Evolutionary conservation across 495 filamentous ascomycete genomes (phyloP).

Genomic region (Polyplosphaeria fusca): DNA sequence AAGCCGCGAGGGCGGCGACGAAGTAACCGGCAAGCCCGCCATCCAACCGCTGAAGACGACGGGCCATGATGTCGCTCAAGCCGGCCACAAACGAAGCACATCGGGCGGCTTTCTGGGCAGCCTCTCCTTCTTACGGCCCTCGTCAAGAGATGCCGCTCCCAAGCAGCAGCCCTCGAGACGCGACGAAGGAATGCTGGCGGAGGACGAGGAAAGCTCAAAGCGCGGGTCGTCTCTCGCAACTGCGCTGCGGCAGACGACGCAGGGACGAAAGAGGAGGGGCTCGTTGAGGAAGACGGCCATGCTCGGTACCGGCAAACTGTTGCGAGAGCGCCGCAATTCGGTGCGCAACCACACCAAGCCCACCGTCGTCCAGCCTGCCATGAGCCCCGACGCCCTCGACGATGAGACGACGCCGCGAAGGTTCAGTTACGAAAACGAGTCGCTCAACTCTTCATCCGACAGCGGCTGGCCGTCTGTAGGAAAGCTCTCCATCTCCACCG

Average conservation of each 20-base stretch:
- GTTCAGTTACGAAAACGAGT: constrained; percentile 40
- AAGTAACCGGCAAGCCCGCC: not conserved
- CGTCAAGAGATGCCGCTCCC: constrained; percentile 40
- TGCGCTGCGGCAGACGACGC: constrained; percentile 51
- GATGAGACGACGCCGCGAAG: constrained; percentile 32
- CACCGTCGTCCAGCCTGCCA: not conserved
- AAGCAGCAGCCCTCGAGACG: constrained; percentile 39
- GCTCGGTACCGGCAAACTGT: constrained; percentile 33
- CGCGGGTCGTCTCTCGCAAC: constrained; percentile 53
- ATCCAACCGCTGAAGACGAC: not conserved
- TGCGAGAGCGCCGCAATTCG: constrained; percentile 31
- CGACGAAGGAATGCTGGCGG: constrained; percentile 39
- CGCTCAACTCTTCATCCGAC: constrained; percentile 32
- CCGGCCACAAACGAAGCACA: constrained; percentile 58
- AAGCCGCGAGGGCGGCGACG: constrained; percentile 15
- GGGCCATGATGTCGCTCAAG: constrained; percentile 1
- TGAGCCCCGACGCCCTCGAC: constrained; percentile 15
- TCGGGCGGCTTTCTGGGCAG: constrained; percentile 62
- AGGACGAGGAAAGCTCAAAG: constrained; percentile 40
- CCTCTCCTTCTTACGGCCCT: constrained; percentile 52
- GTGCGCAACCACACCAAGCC: constrained; percentile 8
- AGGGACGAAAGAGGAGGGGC: constrained; percentile 66
- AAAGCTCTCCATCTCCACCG: constrained; percentile 22
- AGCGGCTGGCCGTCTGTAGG: constrained; percentile 29
- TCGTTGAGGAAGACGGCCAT: constrained; percentile 43